These are phyloP conservation scores for Retiboletus flavoniger DNA, from an alignment of 1,284 basidiomycete genomes.

Conservation along the genomic window DNA sequence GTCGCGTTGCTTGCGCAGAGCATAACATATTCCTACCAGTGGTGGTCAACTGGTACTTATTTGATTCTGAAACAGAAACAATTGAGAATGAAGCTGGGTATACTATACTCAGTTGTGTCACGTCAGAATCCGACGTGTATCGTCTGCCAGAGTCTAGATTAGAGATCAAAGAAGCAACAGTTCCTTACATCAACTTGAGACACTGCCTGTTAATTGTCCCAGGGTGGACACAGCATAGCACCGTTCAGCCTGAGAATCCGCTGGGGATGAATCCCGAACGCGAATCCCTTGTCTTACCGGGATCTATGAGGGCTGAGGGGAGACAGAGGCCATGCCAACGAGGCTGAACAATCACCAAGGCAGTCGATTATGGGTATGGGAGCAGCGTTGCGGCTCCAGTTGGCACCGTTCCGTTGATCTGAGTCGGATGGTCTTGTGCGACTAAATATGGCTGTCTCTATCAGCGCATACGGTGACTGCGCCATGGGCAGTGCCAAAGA, in stretches of 20 bases:
- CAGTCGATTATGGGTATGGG: constrained; percentile 1
- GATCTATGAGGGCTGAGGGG: constrained; percentile 20
- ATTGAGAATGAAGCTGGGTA: not conserved
- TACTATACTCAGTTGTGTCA: not conserved
- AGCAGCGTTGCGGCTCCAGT: constrained; percentile 8
- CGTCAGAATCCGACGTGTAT: constrained; percentile 7
- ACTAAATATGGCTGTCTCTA: constrained; percentile 15
- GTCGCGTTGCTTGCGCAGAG: not conserved
- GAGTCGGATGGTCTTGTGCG: constrained; percentile 4
- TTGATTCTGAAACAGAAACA: constrained; percentile 6
- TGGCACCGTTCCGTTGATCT: constrained; percentile 1
- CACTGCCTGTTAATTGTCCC: constrained; percentile 10
- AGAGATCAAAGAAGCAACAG: constrained; percentile 10
- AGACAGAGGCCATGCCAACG: constrained; percentile 24
- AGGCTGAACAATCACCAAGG: constrained; percentile 15
- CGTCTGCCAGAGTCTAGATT: constrained; percentile 1
- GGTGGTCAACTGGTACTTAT: not conserved
- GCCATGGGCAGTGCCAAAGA: not conserved
- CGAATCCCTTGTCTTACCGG: constrained; percentile 20
- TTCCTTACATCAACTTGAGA: constrained; percentile 7
- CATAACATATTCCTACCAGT: not conserved
- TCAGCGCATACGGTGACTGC: not conserved
- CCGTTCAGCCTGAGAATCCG: constrained; percentile 7
- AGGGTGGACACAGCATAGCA: constrained; percentile 3
- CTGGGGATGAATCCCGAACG: constrained; percentile 18